These are phyloP conservation scores for Stemphylium beticola DNA, from an alignment of 2,329 filamentous ascomycete species.

Conservation along the genomic window DNA sequence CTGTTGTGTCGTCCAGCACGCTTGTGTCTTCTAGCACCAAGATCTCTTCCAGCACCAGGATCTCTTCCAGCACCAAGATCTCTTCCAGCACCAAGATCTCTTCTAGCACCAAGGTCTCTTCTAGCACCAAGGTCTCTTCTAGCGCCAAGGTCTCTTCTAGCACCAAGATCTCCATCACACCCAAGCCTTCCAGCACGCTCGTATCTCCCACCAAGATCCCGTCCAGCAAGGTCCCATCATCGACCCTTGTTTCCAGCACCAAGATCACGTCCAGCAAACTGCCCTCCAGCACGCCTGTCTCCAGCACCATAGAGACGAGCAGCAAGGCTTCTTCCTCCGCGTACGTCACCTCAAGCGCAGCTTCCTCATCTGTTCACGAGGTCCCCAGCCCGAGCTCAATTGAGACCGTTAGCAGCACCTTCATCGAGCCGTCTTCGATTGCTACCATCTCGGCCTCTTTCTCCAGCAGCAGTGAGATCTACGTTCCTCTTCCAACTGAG, in stretches of 20 bases:
- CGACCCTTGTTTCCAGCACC: neutral
- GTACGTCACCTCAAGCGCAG: constrained; percentile 1
- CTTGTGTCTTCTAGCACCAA: neutral
- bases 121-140: constrained; percentile 1
- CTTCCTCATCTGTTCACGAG: neutral
- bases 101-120: neutral
- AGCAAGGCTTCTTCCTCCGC: constrained; percentile 4
- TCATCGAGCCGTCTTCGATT: constrained; percentile 1
- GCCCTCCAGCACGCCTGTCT: neutral
- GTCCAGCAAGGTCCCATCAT: neutral
- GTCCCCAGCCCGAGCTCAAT: constrained; percentile 9
- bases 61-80: neutral
- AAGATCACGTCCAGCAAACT: neutral
- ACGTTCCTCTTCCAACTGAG: neutral
- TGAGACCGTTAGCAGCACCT: constrained; percentile 1
- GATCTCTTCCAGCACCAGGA: neutral
- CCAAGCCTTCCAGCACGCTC: neutral
- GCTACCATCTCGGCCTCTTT: neutral
- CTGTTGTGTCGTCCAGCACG: constrained; percentile 19
- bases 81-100: constrained; percentile 13
- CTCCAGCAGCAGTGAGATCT: neutral
- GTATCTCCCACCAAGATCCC: neutral
- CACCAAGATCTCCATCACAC: neutral
- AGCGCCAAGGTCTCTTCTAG: neutral
- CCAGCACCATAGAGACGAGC: neutral